Evolutionary conservation across 305 asterid genomes (phyloP), one percentile per base, ranked within the genome.

Genomic region (Fraxinus angustifolia): DNA sequence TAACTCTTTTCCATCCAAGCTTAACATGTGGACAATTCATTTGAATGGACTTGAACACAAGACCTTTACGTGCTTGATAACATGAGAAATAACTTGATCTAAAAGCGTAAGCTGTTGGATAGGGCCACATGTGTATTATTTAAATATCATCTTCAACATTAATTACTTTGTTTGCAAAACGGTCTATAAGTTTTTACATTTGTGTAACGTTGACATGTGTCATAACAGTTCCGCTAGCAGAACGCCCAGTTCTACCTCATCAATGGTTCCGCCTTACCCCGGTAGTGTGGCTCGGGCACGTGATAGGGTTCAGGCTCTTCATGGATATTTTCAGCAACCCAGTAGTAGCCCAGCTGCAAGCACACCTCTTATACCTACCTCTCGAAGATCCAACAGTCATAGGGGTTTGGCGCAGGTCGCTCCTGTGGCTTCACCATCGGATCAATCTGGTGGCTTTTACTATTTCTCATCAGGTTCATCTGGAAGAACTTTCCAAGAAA

Each of bases 251-350:
- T 89, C 94, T n/a, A 83, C 91, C 77, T 81, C 95, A 78, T 81
- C 93, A 40, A 82, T 86, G 82, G 80, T 87, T 38, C 94, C 95
- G 78, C 89, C 88, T 23, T 87, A 90, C 87, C 90, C 90, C 1
- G 94, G 68, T 7, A 82, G 85, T 75, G 90, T 84, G 65, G 79
- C 88, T 21, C 88, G 92, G 73, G 62, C 90, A 50, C 95, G 92
- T 65, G 91, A 91, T 75, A 91, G 91, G n/a, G 85, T 89, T 75
- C 86, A 88, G 36, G 87, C 92, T 81, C 91, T 80, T 72, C 93
- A 88, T 75, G 85, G 92, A 67, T 90, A 89, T 87, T 89, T 88
- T 80, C 94, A 88, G 87, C 97, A 90, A 50, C 84, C 94, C 42
- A 68, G 88, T 53, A 80, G 78, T 73, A 85, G 85, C 77, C 83